Conservation (phyloP, 768 basidiomycete genomes). For the Psilocybe cyanescens region DNA sequence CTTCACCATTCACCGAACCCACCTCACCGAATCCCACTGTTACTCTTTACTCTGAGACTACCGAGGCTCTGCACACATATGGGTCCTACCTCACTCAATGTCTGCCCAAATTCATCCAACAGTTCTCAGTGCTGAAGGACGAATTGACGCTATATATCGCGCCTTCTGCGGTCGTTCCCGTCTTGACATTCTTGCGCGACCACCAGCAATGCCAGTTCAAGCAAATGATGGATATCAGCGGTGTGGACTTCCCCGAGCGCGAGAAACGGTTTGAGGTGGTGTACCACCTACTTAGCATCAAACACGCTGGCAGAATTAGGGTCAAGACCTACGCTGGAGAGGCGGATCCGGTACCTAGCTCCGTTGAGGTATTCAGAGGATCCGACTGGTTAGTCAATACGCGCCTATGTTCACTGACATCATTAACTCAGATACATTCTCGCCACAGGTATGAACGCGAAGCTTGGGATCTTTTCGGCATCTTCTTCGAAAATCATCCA, state of each 20-base stretch:
- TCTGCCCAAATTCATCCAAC: slow-evolving; percentile 96
- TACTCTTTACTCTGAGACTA: slow-evolving; percentile 70
- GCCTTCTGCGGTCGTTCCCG: slow-evolving; percentile 81
- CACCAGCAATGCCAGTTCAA: slow-evolving; percentile 97
- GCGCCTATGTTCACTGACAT: neutral
- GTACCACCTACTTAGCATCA: slow-evolving; percentile 88
- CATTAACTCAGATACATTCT: neutral
- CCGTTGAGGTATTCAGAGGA: slow-evolving; percentile 77
- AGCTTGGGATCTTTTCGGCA: slow-evolving; percentile 96
- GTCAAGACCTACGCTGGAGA: slow-evolving; percentile 98
- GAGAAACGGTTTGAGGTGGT: slow-evolving; percentile 96
- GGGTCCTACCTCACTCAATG: slow-evolving; percentile 93
- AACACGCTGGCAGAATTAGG: slow-evolving; percentile 81
- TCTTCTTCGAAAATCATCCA: slow-evolving; percentile 96
- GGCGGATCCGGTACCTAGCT: slow-evolving; percentile 88
- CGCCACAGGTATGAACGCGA: slow-evolving; percentile 88
- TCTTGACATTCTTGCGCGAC: slow-evolving; percentile 92
- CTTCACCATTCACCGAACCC: slow-evolving; percentile 85
- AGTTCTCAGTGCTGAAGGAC: slow-evolving; percentile 96
- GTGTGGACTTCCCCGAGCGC: slow-evolving; percentile 93
- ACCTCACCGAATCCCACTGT: slow-evolving; percentile 88
- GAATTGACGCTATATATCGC: slow-evolving; percentile 90
- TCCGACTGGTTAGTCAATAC: slow-evolving; percentile 81
- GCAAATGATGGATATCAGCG: slow-evolving; percentile 89
- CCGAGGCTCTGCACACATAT: slow-evolving; percentile 84